Evolutionary conservation across 2,329 filamentous ascomycete genomes (phyloP), one percentile per base, ranked within the genome.

Genomic region (Emericellopsis cladophorae): DNA sequence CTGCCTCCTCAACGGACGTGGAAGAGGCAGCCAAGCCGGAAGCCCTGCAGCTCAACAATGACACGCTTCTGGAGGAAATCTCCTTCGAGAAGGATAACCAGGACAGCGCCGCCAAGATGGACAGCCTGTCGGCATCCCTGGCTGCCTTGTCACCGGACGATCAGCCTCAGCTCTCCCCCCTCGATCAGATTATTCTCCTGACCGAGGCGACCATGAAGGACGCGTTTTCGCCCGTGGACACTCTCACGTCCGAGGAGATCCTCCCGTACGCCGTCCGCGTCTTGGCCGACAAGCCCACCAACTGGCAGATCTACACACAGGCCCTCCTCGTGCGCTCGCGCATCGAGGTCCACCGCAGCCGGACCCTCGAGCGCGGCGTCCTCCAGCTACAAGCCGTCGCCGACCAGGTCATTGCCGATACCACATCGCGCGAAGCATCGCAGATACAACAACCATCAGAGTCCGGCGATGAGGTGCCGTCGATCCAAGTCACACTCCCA

Each of bases 291-390:
- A 89, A 90, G 49, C 84, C 84, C 36, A 90, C 87, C 1, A 98
- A 96, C 59, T 98, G 92, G 92, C 92, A 96, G 58, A 81, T 95
- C 29, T 96, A 96, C 56, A 95, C 92, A 0, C 89, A 96, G 55
- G 92, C 88, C 0, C 68, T 98, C 8, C 70, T 98, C 0, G 84
- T 96, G 2, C 76, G 92, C 36, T 94, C 86, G 45, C 74, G 92
- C 14, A 90, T 96, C 41, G 92, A 98, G 60, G 73, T 89, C 0
- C 89, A 93, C 60, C 76, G 79, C 40, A 86, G 89, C 40, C 74
- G 90, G 41, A 98, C 92, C 0, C 72, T 93, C 31, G 92, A 98
- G 62, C 73, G 92, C 44, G 86, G 87, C 36, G 77, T 98, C 1
- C 66, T 98, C 16, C 92, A 98, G 61, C 74, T 98, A 49, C 92